A percentile compares a stretch with the other conserved stretches of the same genome.
phyloP scores from a whole-genome alignment of 1,284 basidiomycete genomes.

The Exsudoporus floridanus region DNA sequence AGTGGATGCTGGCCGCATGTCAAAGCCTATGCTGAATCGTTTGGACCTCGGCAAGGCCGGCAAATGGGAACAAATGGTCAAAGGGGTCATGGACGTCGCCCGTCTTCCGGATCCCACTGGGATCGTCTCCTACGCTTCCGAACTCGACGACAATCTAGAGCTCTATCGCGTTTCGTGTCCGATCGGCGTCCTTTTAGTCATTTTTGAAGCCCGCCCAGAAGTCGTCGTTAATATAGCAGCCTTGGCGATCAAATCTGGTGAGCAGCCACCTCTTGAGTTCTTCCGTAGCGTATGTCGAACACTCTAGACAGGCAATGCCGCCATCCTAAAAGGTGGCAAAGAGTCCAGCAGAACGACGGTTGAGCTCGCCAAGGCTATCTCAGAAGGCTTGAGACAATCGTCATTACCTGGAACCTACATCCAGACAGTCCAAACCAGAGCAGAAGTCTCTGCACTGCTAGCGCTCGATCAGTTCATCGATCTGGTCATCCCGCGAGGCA shows the following conservation, averaged over 20 bases:
- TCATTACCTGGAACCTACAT: conserved; percentile 80
- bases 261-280: conserved; percentile 21
- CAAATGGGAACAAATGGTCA: conserved; percentile 94
- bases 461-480: conserved; percentile 91
- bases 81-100: conserved; percentile 88
- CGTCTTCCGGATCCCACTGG: conserved; percentile 86
- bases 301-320: conserved; percentile 73
- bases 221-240: conserved; percentile 98
- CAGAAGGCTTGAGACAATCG: conserved; percentile 72
- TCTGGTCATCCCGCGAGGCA: conserved; percentile 94
- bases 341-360: conserved; percentile 81
- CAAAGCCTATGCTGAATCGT: conserved; percentile 78
- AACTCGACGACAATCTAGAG: conserved; percentile 84
- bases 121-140: conserved; percentile 81
- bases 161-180: conserved; percentile 95
- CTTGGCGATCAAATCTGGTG: conserved; percentile 94
- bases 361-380: conserved; percentile 78
- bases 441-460: conserved; percentile 86
- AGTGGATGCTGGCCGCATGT: conserved; percentile 82
- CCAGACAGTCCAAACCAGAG: conserved; percentile 91
- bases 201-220: conserved; percentile 97
- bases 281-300: conserved; percentile 5
- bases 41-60: conserved; percentile 83
- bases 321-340: conserved; percentile 96
- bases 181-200: conserved; percentile 94